Base-by-base conservation (phyloP, 2,329 filamentous ascomycete genomes). In the Phialophora verrucosa region DNA sequence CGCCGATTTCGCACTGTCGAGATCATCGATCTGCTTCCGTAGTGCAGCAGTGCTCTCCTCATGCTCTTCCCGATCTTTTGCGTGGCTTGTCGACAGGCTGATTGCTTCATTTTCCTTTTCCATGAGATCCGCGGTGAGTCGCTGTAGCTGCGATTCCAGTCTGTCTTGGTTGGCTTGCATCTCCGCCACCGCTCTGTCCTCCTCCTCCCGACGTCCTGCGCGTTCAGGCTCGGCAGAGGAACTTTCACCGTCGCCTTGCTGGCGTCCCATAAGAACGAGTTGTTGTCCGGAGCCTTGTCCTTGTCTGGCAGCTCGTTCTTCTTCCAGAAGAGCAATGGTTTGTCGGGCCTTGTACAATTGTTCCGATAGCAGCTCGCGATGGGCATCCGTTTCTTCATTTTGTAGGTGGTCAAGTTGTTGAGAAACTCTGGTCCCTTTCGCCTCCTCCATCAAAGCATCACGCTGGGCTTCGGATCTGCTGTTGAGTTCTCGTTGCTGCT, bases 401-500 rank as follows among this genome's bases (percentile, higher is more conserved):
- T 86, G 88, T 56, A 82, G 77, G 27, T 84, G 81, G n/a, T 91
- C 76, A 69, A 90, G 86, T 49, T 84, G 84, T 72, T 17, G 12
- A 4, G 35, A 42, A 14, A 42, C 12, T 4, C 12, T 42, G 35
- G 6, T 44, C 38, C 17, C 5, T n/a, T 90, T 89, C 74, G 89
- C 87, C 67, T 89, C 85, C 23, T 86, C 83, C 71, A 83, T 78
- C 60, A 84, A 71, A 38, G 79, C 78, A 71, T 84, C 82, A 57
- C 84, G 82, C 71, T 85, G 78, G 14, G 82, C 83, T 72, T 96
- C 92, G 0, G 92, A 93, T 75, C 93, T 93, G 80, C 85, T 93
- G 79, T 96, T 96, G 64, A 97, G 85, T 75, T 96, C 92, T 65
- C 93, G 90, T 79, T 98, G 94, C 76, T 98, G 93, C 80, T 96